These are phyloP conservation scores for Hsuehochloa calcarea DNA, from an alignment of 176 grass and related monocot species.

Conservation along the genomic window DNA sequence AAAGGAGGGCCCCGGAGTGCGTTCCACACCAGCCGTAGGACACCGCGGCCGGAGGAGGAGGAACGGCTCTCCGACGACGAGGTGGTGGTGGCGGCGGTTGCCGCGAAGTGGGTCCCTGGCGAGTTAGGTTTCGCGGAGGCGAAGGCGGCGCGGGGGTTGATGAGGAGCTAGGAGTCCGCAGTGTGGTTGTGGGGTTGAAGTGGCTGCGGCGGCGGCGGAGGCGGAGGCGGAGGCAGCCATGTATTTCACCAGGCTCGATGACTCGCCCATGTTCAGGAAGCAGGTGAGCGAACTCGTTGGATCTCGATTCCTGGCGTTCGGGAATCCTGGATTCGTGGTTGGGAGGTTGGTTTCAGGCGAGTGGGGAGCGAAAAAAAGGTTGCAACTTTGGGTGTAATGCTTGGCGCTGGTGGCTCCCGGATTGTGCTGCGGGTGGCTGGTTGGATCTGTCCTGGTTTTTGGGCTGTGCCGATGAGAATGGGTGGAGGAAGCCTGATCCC, in stretches of 20 bases:
- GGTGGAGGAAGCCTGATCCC: not conserved
- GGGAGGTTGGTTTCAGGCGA: conserved; percentile 11
- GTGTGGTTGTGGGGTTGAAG: conserved; percentile 29
- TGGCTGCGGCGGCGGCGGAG: conserved; percentile 20
- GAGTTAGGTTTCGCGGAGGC: not conserved
- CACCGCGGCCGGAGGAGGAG: not conserved
- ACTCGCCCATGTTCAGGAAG: conserved; percentile 98
- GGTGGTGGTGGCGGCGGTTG: not conserved
- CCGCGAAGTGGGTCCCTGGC: not conserved
- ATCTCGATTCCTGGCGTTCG: conserved; percentile 30
- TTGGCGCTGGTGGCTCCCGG: not conserved
- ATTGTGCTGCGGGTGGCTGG: not conserved
- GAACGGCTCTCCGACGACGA: not conserved
- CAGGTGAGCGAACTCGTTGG: conserved; percentile 54
- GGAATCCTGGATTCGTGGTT: not conserved
- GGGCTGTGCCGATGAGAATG: not conserved
- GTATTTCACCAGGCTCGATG: conserved; percentile 93
- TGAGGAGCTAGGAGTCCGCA: conserved; percentile 31
- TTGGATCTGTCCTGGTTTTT: conserved; percentile 23
- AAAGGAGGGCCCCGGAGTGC: not conserved
- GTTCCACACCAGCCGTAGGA: not conserved
- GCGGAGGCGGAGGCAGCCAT: conserved; percentile 45
- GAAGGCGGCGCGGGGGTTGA: conserved; percentile 3
- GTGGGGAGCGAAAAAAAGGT: not conserved
- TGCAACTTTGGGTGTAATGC: conserved; percentile 34